A percentile compares a stretch with the other conserved stretches of the same genome.
Evolutionary conservation across 2,329 filamentous ascomycete genomes (phyloP).

Genomic region (Neofusicoccum sp.): DNA sequence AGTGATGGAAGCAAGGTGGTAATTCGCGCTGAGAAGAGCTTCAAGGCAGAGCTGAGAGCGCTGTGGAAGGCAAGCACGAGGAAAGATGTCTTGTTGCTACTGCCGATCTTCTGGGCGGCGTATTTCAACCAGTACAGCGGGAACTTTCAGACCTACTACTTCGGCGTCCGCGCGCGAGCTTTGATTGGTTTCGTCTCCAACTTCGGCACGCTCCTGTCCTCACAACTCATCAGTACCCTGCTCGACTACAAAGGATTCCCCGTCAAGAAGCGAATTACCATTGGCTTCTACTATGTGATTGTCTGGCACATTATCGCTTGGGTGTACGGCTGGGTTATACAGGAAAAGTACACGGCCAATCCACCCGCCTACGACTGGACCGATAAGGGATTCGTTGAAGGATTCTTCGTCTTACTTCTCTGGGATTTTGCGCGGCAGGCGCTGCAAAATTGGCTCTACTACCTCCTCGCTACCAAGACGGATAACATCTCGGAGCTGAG

Average conservation of each 20-base stretch:
- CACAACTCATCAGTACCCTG: slow-evolving; percentile 45
- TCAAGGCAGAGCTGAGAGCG: slow-evolving; percentile 40
- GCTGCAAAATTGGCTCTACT: slow-evolving; percentile 58
- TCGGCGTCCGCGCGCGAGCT: slow-evolving; percentile 47
- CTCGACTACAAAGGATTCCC: slow-evolving; percentile 43
- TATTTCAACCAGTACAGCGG: slow-evolving; percentile 48
- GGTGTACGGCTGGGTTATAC: slow-evolving; percentile 54
- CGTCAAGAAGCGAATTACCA: slow-evolving; percentile 44
- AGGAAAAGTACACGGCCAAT: slow-evolving; percentile 50
- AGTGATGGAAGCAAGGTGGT: slow-evolving; percentile 41
- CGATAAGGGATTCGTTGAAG: slow-evolving; percentile 43
- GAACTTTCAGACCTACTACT: slow-evolving; percentile 53
- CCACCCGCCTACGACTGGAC: slow-evolving; percentile 44
- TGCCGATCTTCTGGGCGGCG: slow-evolving; percentile 46
- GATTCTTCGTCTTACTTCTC: slow-evolving; percentile 49
- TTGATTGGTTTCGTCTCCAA: slow-evolving; percentile 49
- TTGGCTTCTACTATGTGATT: slow-evolving; percentile 48
- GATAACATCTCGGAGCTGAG: slow-evolving; percentile 55
- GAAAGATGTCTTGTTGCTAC: slow-evolving; percentile 38
- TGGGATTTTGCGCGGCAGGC: slow-evolving; percentile 54
- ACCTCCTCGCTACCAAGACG: slow-evolving; percentile 54
- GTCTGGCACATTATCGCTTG: slow-evolving; percentile 48
- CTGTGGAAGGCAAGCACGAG: slow-evolving; percentile 33
- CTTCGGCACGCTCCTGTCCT: slow-evolving; percentile 44
- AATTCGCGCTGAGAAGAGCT: slow-evolving; percentile 37